Percentiles rank a stretch among this genome's conserved stretches.
These are phyloP conservation scores for Puccinia novopanici DNA, from an alignment of 1,284 basidiomycete genomes.

Conservation along the genomic window DNA sequence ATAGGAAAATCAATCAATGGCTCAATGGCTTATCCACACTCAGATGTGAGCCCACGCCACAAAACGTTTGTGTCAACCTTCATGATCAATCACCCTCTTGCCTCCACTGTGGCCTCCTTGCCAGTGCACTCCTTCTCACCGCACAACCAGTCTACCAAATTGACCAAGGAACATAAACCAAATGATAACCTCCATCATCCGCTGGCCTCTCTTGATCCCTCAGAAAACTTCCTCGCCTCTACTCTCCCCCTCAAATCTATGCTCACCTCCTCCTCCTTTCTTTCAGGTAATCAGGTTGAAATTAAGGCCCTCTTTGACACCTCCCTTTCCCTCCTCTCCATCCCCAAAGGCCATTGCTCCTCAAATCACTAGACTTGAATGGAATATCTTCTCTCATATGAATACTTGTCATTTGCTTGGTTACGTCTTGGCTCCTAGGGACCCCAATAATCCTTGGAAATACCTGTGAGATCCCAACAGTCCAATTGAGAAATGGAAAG, in stretches of 20 bases:
- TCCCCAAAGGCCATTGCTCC: conserved; percentile 54
- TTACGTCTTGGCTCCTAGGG: conserved; percentile 55
- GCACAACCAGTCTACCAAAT: not conserved
- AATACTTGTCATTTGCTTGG: conserved; percentile 57
- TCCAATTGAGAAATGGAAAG: conserved; percentile 55
- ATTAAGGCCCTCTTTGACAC: conserved; percentile 10
- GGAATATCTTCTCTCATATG: conserved; percentile 54
- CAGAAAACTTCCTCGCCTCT: conserved; percentile 23
- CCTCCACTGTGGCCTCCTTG: conserved; percentile 14
- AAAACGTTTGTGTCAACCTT: not conserved
- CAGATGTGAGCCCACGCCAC: not conserved
- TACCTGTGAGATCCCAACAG: conserved; percentile 53
- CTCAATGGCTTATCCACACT: conserved; percentile 6
- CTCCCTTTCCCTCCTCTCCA: conserved; percentile 12
- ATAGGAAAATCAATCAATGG: not conserved
- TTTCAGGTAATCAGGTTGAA: conserved; percentile 17
- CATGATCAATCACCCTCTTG: conserved; percentile 4
- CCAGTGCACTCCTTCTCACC: conserved; percentile 19
- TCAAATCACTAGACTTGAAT: conserved; percentile 57
- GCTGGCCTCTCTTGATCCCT: not conserved
- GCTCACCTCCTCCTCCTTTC: conserved; percentile 14
- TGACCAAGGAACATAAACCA: not conserved
- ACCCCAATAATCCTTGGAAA: conserved; percentile 54
- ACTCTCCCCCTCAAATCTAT: conserved; percentile 8
- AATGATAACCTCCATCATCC: not conserved